phyloP scores from a whole-genome alignment of 805 yeast species.

The Kurtzmaniella cleridarum region DNA sequence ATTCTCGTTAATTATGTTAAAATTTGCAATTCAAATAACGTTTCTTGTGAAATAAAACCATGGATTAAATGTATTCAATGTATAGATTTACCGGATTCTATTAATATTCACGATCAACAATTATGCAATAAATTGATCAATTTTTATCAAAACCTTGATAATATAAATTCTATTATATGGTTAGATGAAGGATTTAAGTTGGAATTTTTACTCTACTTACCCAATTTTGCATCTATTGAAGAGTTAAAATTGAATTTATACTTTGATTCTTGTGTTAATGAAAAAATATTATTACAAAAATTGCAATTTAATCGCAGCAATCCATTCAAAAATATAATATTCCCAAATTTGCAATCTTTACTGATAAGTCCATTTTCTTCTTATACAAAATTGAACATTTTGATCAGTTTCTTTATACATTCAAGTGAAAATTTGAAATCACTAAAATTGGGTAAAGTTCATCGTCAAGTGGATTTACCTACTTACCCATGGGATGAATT shows the following conservation, averaged over 20 bases:
- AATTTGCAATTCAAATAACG: slow-evolving; percentile 2
- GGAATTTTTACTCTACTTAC: slow-evolving; percentile 23
- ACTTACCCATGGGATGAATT: not conserved
- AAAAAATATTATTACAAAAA: slow-evolving; percentile 1
- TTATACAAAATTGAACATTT: slow-evolving; percentile 17
- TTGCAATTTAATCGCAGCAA: not conserved
- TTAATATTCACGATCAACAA: slow-evolving; percentile 29
- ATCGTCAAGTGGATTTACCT: slow-evolving; percentile 9
- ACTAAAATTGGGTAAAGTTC: slow-evolving; percentile 17
- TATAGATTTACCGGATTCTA: slow-evolving; percentile 37
- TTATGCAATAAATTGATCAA: slow-evolving; percentile 18
- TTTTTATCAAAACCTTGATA: slow-evolving; percentile 19
- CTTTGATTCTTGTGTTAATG: slow-evolving; percentile 16
- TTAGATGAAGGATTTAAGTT: slow-evolving; percentile 23
- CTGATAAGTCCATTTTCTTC: slow-evolving; percentile 32
- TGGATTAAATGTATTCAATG: slow-evolving; percentile 24
- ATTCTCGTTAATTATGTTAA: slow-evolving; percentile 18
- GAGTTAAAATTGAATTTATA: slow-evolving; percentile 27
- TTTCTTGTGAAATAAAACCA: slow-evolving; percentile 1
- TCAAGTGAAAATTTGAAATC: slow-evolving; percentile 10
- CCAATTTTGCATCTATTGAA: slow-evolving; percentile 19
- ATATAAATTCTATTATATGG: slow-evolving; percentile 29
- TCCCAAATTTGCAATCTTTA: slow-evolving; percentile 24
- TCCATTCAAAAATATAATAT: slow-evolving; percentile 7
- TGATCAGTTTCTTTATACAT: slow-evolving; percentile 10